Percentiles rank a stretch among this genome's conserved stretches.
phyloP scores from a whole-genome alignment of 306 rosid genomes.

The Gillenia trifoliata region DNA sequence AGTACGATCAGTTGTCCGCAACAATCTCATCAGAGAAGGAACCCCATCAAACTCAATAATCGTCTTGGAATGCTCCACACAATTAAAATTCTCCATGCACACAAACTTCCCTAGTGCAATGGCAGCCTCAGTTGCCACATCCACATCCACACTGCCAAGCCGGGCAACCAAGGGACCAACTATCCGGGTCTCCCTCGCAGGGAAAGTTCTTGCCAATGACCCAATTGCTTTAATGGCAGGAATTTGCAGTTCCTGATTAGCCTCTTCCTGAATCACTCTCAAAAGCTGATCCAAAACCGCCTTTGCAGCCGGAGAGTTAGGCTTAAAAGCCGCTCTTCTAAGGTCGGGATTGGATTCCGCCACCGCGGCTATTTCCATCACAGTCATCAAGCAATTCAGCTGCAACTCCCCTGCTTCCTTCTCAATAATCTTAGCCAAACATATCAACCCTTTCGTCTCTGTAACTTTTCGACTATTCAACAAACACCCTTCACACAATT shows the following conservation, averaged over 20 bases:
- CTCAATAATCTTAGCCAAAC: slow-evolving; percentile 77
- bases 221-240: slow-evolving; percentile 78
- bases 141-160: slow-evolving; percentile 49
- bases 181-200: slow-evolving; percentile 63
- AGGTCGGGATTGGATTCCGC: slow-evolving; percentile 65
- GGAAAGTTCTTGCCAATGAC: slow-evolving; percentile 68
- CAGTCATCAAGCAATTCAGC: slow-evolving; percentile 68
- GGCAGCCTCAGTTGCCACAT: slow-evolving; percentile 65
- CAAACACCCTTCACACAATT: slow-evolving; percentile 52
- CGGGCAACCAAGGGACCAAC: slow-evolving; percentile 67
- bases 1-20: slow-evolving; percentile 29
- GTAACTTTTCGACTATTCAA: slow-evolving; percentile 56
- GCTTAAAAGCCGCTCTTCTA: slow-evolving; percentile 69
- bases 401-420: slow-evolving; percentile 54
- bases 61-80: slow-evolving; percentile 63
- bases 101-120: slow-evolving; percentile 68
- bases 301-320: slow-evolving; percentile 60
- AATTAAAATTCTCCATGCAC: slow-evolving; percentile 58
- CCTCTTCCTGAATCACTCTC: slow-evolving; percentile 49
- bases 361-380: slow-evolving; percentile 70
- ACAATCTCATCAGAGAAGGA: slow-evolving; percentile 53
- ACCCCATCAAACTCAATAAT: slow-evolving; percentile 69
- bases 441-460: slow-evolving; percentile 83
- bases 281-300: slow-evolving; percentile 75
- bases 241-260: slow-evolving; percentile 33